Evolutionary conservation across 164 flowering plant species (phyloP), one percentile per base, ranked within the genome.

Genomic region (Cinnamomum micranthum): DNA sequence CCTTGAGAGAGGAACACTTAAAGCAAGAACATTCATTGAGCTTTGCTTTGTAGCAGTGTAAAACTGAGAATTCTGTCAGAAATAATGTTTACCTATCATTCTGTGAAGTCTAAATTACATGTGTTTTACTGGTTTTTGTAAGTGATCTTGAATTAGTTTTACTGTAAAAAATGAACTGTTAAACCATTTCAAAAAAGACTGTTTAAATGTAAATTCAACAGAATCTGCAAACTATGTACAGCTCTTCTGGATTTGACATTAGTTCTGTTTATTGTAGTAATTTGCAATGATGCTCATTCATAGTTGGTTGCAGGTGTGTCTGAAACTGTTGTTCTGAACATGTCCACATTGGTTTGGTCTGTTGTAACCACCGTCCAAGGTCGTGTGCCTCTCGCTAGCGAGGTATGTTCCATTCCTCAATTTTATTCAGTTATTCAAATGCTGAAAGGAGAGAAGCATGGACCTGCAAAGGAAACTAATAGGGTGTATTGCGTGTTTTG

Each of bases 341-440:
- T 93, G 98, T 90, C 97, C 35, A 93, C 98, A 7, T 88, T 92
- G 77, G 89, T 80, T 27, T 95, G 99, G 99, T 95, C 98, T 22
- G 89, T 91, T 68, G 92, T 95, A 67, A 93, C 97, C 64, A 81
- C 88, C 68, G 94, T 90, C 72, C 82, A 93, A 85, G 97, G 99
- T 23, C 97, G 98, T 74, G 92, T 90, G 67, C 94, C 99, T 64
- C 80, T 93, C 82, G 99, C 99, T 28, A 93, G 98, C 85, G 99
- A 95, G 98, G 99, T 93, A 87, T 47, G 69, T 24, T 20, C 52
- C 58, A 14, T 50, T 13, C 66, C 27, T 31, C 17, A 12, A 12
- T 55, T 55, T 31, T 55, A 55, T 55, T 15, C 60, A 15, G 60
- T 55, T 55, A 55, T 55, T 55, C n/a, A 55, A 55, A 55, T 15